Evolutionary conservation across 2,329 filamentous ascomycete genomes (phyloP).

Genomic region (Chaetomiaceae sp.): DNA sequence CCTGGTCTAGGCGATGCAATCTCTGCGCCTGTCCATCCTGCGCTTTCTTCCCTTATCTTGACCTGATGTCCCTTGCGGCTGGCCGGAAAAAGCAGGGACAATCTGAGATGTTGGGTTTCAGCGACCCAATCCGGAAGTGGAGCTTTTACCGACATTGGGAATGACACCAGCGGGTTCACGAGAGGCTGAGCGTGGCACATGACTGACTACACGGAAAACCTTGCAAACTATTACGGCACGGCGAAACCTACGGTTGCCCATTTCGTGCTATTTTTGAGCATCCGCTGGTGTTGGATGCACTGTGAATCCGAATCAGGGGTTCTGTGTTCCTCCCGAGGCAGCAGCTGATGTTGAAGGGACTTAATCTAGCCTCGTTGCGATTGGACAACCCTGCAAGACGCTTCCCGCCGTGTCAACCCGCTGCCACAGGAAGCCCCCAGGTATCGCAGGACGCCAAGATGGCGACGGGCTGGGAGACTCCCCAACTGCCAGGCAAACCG

Average conservation of each 20-base stretch:
- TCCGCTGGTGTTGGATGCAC: not conserved
- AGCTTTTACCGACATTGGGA: not conserved
- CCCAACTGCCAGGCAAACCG: slow-evolving; percentile 8
- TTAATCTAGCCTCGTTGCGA: not conserved
- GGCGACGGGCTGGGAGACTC: not conserved
- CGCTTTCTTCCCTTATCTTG: not conserved
- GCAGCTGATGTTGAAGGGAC: slow-evolving; percentile 9
- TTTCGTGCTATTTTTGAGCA: slow-evolving; percentile 2
- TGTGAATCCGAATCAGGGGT: no score
- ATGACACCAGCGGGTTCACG: not conserved
- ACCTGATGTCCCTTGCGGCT: not conserved
- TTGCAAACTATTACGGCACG: not conserved
- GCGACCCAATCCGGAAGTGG: slow-evolving; percentile 10
- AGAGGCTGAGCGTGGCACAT: slow-evolving; percentile 15
- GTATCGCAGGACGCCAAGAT: slow-evolving; percentile 3
- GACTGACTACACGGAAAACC: slow-evolving; percentile 2
- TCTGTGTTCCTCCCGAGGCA: no score
- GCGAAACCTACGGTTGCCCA: not conserved
- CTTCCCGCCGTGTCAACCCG: not conserved
- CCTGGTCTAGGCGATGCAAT: not conserved
- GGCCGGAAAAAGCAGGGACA: slow-evolving; percentile 16
- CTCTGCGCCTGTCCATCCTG: not conserved
- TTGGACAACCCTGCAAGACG: slow-evolving; percentile 3
- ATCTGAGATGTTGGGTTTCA: slow-evolving; percentile 14
- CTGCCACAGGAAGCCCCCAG: not conserved